A percentile compares a stretch with the other conserved stretches of the same genome.
Conservation (phyloP, 768 basidiomycete species). For the Serendipita sp. region DNA sequence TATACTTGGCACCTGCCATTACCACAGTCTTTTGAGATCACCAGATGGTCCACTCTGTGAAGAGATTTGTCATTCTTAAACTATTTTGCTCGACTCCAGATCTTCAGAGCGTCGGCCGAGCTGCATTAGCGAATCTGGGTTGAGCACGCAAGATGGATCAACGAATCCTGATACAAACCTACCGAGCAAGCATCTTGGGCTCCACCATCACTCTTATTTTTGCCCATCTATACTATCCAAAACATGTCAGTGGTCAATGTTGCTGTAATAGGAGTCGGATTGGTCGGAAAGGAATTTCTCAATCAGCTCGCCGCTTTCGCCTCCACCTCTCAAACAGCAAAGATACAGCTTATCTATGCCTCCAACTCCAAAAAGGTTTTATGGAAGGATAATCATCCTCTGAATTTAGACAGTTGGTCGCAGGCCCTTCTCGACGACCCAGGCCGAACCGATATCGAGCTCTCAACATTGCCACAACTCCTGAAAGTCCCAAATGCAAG, state of each 20-base stretch:
- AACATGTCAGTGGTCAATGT: constrained; percentile 23
- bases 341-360: constrained; percentile 51
- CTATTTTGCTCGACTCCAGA: no score
- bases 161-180: no score
- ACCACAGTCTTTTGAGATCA: no score
- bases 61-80: no score
- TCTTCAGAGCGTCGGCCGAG: no score
- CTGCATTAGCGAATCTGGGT: no score
- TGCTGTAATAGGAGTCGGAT: constrained; percentile 79
- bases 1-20: no score
- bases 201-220: no score
- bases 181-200: no score
- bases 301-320: constrained; percentile 51
- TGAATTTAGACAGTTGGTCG: constrained; percentile 27
- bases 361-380: constrained; percentile 49
- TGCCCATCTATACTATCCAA: background rate
- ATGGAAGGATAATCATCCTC: constrained; percentile 30
- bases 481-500: constrained; percentile 19
- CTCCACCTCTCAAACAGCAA: constrained; percentile 32
- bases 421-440: constrained; percentile 32
- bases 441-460: constrained; percentile 16
- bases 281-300: constrained; percentile 81
- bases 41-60: no score
- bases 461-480: constrained; percentile 32
- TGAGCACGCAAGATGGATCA: no score